Evolutionary conservation across 371 early-diverging fungal species (phyloP).

Genomic region (Circinella minor): DNA sequence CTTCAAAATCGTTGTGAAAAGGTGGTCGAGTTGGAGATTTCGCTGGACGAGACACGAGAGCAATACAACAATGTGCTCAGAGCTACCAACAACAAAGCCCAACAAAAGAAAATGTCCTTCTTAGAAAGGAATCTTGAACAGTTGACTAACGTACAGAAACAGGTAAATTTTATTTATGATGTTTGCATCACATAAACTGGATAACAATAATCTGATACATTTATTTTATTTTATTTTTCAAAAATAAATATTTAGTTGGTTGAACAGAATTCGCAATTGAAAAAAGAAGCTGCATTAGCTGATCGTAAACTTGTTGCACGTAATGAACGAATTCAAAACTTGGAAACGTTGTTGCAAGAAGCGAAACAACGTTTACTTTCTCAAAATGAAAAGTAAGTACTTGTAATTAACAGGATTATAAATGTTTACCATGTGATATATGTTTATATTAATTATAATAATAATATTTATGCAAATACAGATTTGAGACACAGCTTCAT

Average conservation of each 20-base stretch:
- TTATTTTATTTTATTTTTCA: no score
- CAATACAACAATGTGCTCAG: constrained; percentile 84
- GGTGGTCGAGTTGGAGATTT: constrained; percentile 92
- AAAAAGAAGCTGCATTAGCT: constrained; percentile 87
- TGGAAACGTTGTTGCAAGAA: constrained; percentile 85
- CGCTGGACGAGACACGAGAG: constrained; percentile 89
- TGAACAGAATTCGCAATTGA: constrained; percentile 90
- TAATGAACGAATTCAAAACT: constrained; percentile 89
- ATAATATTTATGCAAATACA: not conserved
- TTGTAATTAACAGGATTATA: not conserved
- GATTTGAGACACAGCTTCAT: constrained; percentile 80
- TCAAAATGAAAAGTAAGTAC: constrained; percentile 73
- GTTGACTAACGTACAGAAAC: constrained; percentile 92
- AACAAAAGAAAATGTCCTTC: constrained; percentile 94
- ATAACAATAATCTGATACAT: no score
- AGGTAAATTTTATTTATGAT: constrained; percentile 4
- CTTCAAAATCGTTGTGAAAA: constrained; percentile 95
- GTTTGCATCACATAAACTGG: no score
- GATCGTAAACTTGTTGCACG: constrained; percentile 90
- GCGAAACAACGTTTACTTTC: constrained; percentile 69
- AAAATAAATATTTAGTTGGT: constrained; percentile 61
- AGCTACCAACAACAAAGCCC: constrained; percentile 79
- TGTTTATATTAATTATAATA: no score
- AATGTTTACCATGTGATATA: constrained; percentile 3
- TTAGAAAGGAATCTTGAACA: constrained; percentile 95